Evolutionary conservation across 2,329 filamentous ascomycete species (phyloP).

Genomic region (Fusarium sp.): DNA sequence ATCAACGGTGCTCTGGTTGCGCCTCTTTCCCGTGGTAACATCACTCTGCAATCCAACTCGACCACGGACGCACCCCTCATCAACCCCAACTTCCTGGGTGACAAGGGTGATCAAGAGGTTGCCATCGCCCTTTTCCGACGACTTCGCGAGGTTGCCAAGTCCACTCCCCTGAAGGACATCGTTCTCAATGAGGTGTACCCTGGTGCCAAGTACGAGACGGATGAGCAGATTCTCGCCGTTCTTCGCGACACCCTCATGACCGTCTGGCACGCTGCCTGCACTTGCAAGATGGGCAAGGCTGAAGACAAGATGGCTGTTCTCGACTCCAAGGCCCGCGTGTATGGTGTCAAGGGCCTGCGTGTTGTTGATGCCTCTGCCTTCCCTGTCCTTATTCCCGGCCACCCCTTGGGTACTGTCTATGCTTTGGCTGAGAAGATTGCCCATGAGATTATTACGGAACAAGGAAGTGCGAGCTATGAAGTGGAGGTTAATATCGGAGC

Average conservation of each 20-base stretch:
- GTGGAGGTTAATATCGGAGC: neutral
- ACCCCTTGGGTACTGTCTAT: conserved; percentile 28
- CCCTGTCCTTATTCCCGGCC: conserved; percentile 30
- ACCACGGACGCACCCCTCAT: conserved; percentile 55
- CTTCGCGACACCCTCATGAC: conserved; percentile 43
- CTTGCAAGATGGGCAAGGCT: conserved; percentile 38
- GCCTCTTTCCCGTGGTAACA: conserved; percentile 57
- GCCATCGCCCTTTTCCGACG: conserved; percentile 58
- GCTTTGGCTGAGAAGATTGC: conserved; percentile 38
- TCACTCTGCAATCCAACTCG: conserved; percentile 54
- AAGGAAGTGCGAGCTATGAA: neutral
- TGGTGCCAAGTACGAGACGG: conserved; percentile 44
- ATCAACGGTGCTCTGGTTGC: conserved; percentile 51
- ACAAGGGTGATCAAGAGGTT: conserved; percentile 57
- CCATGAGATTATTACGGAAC: conserved; percentile 19
- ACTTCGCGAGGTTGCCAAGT: conserved; percentile 49
- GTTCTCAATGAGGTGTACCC: conserved; percentile 51
- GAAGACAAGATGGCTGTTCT: conserved; percentile 31
- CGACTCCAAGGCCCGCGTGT: conserved; percentile 32
- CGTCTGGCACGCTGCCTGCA: conserved; percentile 38
- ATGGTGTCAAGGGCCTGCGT: conserved; percentile 25
- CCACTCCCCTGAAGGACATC: conserved; percentile 45
- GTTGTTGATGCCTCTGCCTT: conserved; percentile 33
- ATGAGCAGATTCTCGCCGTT: conserved; percentile 55
- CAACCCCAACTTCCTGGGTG: conserved; percentile 59